Percentiles rank a stretch among this genome's conserved stretches.
phyloP scores from a whole-genome alignment of 345 rosid genomes.

The Lumnitzera racemosa region DNA sequence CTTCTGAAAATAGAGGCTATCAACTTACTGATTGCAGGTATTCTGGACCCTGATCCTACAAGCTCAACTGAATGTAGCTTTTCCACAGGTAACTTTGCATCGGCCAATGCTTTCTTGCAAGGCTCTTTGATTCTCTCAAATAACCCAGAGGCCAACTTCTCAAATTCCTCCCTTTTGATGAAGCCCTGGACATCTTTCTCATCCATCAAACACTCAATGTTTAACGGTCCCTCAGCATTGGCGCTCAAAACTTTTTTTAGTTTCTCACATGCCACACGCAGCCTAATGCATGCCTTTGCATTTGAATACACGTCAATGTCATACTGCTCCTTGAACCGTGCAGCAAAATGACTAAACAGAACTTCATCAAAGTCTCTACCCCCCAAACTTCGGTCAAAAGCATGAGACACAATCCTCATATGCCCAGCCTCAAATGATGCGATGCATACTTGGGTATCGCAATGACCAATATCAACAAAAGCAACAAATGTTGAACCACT shows the following conservation, averaged over 20 bases:
- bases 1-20: conserved; percentile 36
- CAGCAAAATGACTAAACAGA: conserved; percentile 45
- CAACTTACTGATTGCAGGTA: conserved; percentile 39
- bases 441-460: conserved; percentile 50
- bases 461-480: conserved; percentile 55
- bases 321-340: conserved; percentile 45
- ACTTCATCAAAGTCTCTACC: conserved; percentile 58
- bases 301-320: conserved; percentile 46
- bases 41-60: conserved; percentile 63
- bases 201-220: conserved; percentile 62
- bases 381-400: conserved; percentile 49
- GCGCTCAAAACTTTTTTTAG: conserved; percentile 57
- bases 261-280: conserved; percentile 54
- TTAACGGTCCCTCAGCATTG: conserved; percentile 48
- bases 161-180: conserved; percentile 59
- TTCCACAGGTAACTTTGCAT: conserved; percentile 30
- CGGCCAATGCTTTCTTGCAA: conserved; percentile 40
- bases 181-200: conserved; percentile 57
- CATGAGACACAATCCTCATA: conserved; percentile 46
- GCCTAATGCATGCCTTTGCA: conserved; percentile 37
- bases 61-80: conserved; percentile 46
- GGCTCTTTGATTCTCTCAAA: conserved; percentile 35
- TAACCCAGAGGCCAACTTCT: conserved; percentile 35
- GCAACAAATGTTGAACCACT: conserved; percentile 36
- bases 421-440: conserved; percentile 42